These are phyloP conservation scores for Protea cynaroides DNA, from an alignment of 164 flowering plant genomes.

Conservation along the genomic window DNA sequence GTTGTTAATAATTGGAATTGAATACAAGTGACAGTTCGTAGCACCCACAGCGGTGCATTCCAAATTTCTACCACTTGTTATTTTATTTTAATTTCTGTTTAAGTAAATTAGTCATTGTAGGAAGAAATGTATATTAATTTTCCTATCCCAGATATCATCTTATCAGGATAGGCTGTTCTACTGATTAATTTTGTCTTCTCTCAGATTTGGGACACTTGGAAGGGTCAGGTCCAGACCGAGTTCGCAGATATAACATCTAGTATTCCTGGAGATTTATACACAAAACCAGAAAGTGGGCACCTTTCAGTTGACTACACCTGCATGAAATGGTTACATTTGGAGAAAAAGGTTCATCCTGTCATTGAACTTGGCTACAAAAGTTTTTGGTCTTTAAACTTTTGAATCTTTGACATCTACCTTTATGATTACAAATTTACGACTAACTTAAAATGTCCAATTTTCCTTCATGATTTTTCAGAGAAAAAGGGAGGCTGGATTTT, in stretches of 20 bases:
- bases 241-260: conserved; percentile 56
- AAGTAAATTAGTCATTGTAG: not conserved
- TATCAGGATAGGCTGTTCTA: not conserved
- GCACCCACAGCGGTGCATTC: too few relatives aligned
- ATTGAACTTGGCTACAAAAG: not conserved
- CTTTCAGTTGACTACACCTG: conserved; percentile 89
- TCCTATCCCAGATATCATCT: not conserved
- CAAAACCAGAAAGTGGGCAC: conserved; percentile 57
- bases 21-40: too few relatives aligned
- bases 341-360: conserved; percentile 43
- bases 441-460: not conserved
- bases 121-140: not conserved
- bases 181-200: conserved; percentile 4
- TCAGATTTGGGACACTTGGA: conserved; percentile 90
- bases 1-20: too few relatives aligned
- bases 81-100: too few relatives aligned
- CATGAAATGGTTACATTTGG: conserved; percentile 77
- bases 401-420: not conserved
- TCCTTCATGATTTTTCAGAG: conserved; percentile 36
- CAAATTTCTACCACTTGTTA: too few relatives aligned
- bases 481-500: conserved; percentile 54
- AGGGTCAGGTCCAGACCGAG: conserved; percentile 83
- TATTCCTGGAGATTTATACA: conserved; percentile 31
- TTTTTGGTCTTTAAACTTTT: not conserved
- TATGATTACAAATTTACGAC: not conserved